Conservation (phyloP, 805 yeast species). For the Wickerhamomyces strasburgensis region DNA sequence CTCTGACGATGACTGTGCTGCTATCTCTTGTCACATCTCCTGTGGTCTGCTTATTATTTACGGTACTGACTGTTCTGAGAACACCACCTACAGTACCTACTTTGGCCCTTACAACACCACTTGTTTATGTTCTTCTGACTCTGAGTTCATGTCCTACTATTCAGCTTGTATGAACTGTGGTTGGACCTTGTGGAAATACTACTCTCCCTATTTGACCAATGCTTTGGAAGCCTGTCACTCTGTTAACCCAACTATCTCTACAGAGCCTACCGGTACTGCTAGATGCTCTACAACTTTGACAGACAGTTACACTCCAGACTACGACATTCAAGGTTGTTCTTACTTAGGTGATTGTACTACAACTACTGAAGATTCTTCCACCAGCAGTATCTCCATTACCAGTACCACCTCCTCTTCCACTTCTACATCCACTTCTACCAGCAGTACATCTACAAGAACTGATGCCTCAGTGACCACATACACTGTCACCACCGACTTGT, state of each 20-base stretch:
- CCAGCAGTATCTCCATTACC: too few relatives aligned
- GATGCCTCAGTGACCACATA: constrained; percentile 1
- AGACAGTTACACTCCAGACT: constrained; percentile 8
- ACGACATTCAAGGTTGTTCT: constrained; percentile 5
- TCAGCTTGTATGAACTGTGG: constrained; percentile 31
- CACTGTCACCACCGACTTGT: constrained; percentile 15
- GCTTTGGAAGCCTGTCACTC: constrained; percentile 26
- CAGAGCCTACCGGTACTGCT: constrained; percentile 29
- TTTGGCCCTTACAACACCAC: constrained; percentile 17
- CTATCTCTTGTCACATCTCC: constrained; percentile 27
- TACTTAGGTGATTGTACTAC: constrained; percentile 9
- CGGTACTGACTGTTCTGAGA: constrained; percentile 26
- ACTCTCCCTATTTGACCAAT: constrained; percentile 22
- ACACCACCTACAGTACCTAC: constrained; percentile 9
- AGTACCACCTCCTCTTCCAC: constrained; percentile 10
- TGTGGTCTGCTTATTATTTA: constrained; percentile 31
- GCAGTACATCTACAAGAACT: constrained; percentile 9
- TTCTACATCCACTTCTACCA: constrained; percentile 5
- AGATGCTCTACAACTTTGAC: constrained; percentile 22
- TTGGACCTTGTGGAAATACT: constrained; percentile 32
- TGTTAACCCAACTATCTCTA: constrained; percentile 18
- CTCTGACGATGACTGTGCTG: constrained; percentile 24
- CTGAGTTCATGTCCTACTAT: constrained; percentile 21
- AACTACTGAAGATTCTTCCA: constrained; percentile 5
- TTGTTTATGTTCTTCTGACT: constrained; percentile 17